Base-by-base conservation (phyloP, 306 rosid genomes). In the Acacia crassicarpa region DNA sequence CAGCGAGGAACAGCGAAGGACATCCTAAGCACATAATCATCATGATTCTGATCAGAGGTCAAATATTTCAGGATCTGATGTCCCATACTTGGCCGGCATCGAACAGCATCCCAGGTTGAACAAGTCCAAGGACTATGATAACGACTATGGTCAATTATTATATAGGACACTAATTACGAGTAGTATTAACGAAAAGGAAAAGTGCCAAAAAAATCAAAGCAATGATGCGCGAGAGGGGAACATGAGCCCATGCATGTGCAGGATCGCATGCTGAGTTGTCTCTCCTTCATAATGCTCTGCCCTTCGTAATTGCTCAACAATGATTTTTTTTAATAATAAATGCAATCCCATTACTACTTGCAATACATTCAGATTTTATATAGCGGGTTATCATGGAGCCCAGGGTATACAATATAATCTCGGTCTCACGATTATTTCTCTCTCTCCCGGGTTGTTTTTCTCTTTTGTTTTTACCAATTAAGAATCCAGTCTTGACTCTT, bases 221-320 rank as follows among this genome's bases (percentile, higher is more conserved):
- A 49, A 90, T 87, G 68, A 83, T 85, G 88, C 82, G 82, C 9
- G 27, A 44, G 25, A 58, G 49, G 69, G 76, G 80, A 61, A 20
- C 91, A 87, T 82, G 78, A 90, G 83, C 86, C 87, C 91, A 86
- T 90, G 86, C 75, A 82, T 77, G 82, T 82, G 85, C 86, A 79
- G 61, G 79, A 82, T 85, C 85, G 92, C 92, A 86, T 91, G 92
- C 87, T 65, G 73, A 71, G 58, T 71, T 90, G 91, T 84, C 87
- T 75, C 84, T 74, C 83, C 23, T 53, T 1, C 9, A 45, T 56
- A 72, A 62, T 82, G 41, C 58, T 75, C 76, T 53, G 56, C 78
- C 40, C 11, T 72, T 72, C 62, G 13, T 73, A 87, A n/a, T 0
- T 51, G 76, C 68, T 6, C 15, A 17, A 81, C 81, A 84, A 79